phyloP scores from a whole-genome alignment of 495 filamentous ascomycete species.

The Cenococcum geophilum region DNA sequence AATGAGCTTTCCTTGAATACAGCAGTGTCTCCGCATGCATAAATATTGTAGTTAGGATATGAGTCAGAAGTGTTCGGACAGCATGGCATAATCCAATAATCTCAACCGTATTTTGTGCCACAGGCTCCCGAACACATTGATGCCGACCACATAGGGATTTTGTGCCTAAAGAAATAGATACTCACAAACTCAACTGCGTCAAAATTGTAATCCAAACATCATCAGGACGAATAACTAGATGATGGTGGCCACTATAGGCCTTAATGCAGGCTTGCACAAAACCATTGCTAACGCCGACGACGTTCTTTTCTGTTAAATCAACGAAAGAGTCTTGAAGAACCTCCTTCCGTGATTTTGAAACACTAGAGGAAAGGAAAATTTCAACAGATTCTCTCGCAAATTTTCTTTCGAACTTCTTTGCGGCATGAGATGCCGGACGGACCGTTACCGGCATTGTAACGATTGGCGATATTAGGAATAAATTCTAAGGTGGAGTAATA shows the following conservation, averaged over 20 bases:
- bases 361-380: not conserved
- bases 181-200: slow-evolving; percentile 28
- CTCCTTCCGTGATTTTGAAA: not conserved
- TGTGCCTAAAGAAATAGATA: not conserved
- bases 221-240: slow-evolving; percentile 40
- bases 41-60: too few relatives aligned
- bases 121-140: too few relatives aligned
- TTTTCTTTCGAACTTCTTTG: not conserved
- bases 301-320: not conserved
- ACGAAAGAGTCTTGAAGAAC: not conserved
- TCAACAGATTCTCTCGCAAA: not conserved
- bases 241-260: slow-evolving; percentile 36
- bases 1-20: too few relatives aligned
- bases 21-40: too few relatives aligned
- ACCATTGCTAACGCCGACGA: slow-evolving; percentile 17
- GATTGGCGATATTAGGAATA: too few relatives aligned
- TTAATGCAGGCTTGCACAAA: slow-evolving; percentile 32
- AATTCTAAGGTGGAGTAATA: too few relatives aligned
- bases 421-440: not conserved
- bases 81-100: too few relatives aligned
- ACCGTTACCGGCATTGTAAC: not conserved
- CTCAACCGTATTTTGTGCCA: too few relatives aligned
- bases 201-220: slow-evolving; percentile 43
- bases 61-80: too few relatives aligned
- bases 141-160: not conserved